These are phyloP conservation scores for Ceratobasidium theobromae DNA, from an alignment of 1,284 basidiomycete species.

Conservation along the genomic window DNA sequence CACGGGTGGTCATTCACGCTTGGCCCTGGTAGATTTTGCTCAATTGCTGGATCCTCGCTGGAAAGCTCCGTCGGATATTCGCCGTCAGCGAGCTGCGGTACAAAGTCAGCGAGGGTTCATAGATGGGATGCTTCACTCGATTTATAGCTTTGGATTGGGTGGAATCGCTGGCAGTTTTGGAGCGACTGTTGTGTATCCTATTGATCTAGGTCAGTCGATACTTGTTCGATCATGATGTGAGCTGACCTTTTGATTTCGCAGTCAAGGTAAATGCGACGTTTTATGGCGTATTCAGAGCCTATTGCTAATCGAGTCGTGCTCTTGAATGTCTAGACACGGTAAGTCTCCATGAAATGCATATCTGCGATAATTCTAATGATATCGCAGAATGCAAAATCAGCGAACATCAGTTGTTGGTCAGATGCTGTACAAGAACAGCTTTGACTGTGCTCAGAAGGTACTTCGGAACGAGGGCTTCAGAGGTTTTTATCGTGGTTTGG, in stretches of 20 bases:
- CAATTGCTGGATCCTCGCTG: conserved; percentile 86
- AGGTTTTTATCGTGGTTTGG: conserved; percentile 95
- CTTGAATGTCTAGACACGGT: conserved; percentile 61
- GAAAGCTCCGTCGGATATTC: conserved; percentile 64
- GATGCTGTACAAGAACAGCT: conserved; percentile 89
- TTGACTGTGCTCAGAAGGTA: conserved; percentile 93
- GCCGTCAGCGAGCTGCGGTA: conserved; percentile 37
- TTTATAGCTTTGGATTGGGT: conserved; percentile 88
- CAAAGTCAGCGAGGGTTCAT: conserved; percentile 47
- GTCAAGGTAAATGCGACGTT: conserved; percentile 59
- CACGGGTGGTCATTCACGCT: conserved; percentile 57
- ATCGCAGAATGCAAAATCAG: conserved; percentile 92
- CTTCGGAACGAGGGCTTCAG: conserved; percentile 91
- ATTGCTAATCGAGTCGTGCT: not conserved
- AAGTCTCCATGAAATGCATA: conserved; percentile 33
- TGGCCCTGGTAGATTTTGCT: conserved; percentile 84
- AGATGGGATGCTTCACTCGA: conserved; percentile 59
- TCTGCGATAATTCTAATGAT: not conserved
- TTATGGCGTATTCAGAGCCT: not conserved
- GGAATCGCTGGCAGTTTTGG: conserved; percentile 92
- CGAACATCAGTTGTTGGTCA: conserved; percentile 92
- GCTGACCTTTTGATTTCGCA: conserved; percentile 39
- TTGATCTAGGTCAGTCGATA: conserved; percentile 77
- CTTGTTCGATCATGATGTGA: conserved; percentile 15
- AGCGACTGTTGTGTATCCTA: conserved; percentile 91